These are phyloP conservation scores for Klebsormidium nitens DNA, from an alignment of 139 green algal genomes.

Conservation along the genomic window DNA sequence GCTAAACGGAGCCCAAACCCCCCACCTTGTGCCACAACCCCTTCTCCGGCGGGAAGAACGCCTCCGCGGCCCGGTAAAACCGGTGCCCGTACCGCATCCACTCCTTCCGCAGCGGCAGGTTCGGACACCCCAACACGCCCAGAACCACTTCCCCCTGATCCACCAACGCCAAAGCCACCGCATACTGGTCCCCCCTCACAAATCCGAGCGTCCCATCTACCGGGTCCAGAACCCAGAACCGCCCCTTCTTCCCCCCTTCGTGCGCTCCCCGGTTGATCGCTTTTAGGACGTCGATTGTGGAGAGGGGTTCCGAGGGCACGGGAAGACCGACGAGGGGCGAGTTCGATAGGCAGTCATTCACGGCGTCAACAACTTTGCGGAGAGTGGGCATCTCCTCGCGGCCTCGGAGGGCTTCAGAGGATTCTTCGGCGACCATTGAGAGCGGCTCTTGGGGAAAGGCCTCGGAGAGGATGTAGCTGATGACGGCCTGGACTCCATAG, in stretches of 20 bases:
- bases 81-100: slow-evolving; percentile 32
- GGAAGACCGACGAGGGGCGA: slow-evolving; percentile 21
- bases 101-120: slow-evolving; percentile 37
- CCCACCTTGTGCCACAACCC: slow-evolving; percentile 35
- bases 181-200: slow-evolving; percentile 46
- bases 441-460: slow-evolving; percentile 28
- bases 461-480: slow-evolving; percentile 26
- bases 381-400: slow-evolving; percentile 24
- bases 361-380: slow-evolving; percentile 68
- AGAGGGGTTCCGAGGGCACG: too few species aligned
- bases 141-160: slow-evolving; percentile 42
- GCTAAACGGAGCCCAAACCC: too few species aligned
- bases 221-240: slow-evolving; percentile 49
- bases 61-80: slow-evolving; percentile 26
- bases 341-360: slow-evolving; percentile 62
- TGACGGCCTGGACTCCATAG: slow-evolving; percentile 49
- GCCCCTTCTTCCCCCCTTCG: slow-evolving; percentile 30
- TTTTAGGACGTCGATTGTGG: background rate
- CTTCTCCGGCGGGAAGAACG: slow-evolving; percentile 16
- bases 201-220: slow-evolving; percentile 52
- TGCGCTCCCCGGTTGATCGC: slow-evolving; percentile 37
- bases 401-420: slow-evolving; percentile 38
- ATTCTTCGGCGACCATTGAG: slow-evolving; percentile 45
- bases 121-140: slow-evolving; percentile 50
- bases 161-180: slow-evolving; percentile 45